A percentile compares a stretch with the other conserved stretches of the same genome.
Evolutionary conservation across 1,139 yeast species (phyloP).

Genomic region (Taiozyma onychis): DNA sequence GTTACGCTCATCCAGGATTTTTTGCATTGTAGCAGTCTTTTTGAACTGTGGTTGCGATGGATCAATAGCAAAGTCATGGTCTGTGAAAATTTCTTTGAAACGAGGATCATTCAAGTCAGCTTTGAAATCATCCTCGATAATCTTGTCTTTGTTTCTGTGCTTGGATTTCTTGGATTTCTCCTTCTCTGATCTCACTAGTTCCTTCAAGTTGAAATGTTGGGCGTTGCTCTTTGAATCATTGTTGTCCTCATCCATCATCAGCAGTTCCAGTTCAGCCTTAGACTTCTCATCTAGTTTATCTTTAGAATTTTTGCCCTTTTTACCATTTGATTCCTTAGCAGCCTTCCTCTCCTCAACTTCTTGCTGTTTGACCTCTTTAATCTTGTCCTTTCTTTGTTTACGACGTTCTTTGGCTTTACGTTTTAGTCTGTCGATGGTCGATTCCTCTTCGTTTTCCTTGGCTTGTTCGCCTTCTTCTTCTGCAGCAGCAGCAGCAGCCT

Average conservation of each 20-base stretch:
- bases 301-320: slow-evolving; percentile 26
- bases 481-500: slow-evolving; percentile 21
- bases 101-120: slow-evolving; percentile 76
- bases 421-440: slow-evolving; percentile 75
- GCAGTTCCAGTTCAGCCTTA: slow-evolving; percentile 67
- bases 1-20: slow-evolving; percentile 69
- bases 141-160: slow-evolving; percentile 45
- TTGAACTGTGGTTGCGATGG: slow-evolving; percentile 86
- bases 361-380: slow-evolving; percentile 50
- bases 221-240: slow-evolving; percentile 27
- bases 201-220: slow-evolving; percentile 76
- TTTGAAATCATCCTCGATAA: slow-evolving; percentile 56
- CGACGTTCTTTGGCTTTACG: slow-evolving; percentile 93
- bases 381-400: slow-evolving; percentile 68
- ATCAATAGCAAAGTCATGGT: slow-evolving; percentile 88
- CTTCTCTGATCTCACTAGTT: slow-evolving; percentile 68
- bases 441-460: slow-evolving; percentile 44
- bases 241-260: slow-evolving; percentile 64
- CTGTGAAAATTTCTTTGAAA: slow-evolving; percentile 81
- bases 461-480: slow-evolving; percentile 29
- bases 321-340: slow-evolving; percentile 21
- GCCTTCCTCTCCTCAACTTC: slow-evolving; percentile 36
- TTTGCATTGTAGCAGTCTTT: slow-evolving; percentile 81
- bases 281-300: slow-evolving; percentile 32
- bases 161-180: slow-evolving; percentile 43